Evolutionary conservation across 164 flowering plant species (phyloP), one percentile per base, ranked within the genome.

Genomic region (Brasenia schreberi): DNA sequence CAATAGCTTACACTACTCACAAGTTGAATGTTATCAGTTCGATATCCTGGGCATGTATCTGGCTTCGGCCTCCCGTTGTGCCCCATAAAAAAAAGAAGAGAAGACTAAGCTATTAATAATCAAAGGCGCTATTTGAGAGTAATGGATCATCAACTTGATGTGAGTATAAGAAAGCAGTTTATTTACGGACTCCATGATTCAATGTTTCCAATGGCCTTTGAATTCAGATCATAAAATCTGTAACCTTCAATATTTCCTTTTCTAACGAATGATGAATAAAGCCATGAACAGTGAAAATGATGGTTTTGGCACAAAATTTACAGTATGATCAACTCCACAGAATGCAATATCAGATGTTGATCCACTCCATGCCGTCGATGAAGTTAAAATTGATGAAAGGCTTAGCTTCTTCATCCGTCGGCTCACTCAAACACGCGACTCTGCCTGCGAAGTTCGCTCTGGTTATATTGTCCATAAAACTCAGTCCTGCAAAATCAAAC

Each of bases 281-380:
- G 53, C 12, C 53, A 45, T 45, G 53, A 12, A 45, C 53, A 45
- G 12, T 45, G 53, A 12, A 7, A 4, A 7, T 4, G 53, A 7
- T 45, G 53, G 12, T 7, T 45, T 45, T 45, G 53, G 53, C 53
- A 45, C 53, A 1, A 23, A 45, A 45, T 45, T 45, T 45, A 45
- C 53, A 45, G 12, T 45, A 12, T 45, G 4, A 23, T 45, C 11
- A 45, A 1, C 53, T 12, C 12, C 7, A 4, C 53, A 7, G 12
- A 45, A 45, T 12, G 7, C 1, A 59, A 59, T 0, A 65, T 74
- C 77, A 87, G 11, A 84, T 39, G 69, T 74, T 87, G 75, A 94
- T 82, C 99, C 99, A 95, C 71, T 92, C 96, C 16, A 85, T 78
- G 2, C 97, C 97, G 77, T 95, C 99, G 74, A 91, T 89, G 77